Percentiles rank a stretch among this genome's conserved stretches.
phyloP scores from a whole-genome alignment of 352 stramenopile genomes.

The Phytophthora pini region DNA sequence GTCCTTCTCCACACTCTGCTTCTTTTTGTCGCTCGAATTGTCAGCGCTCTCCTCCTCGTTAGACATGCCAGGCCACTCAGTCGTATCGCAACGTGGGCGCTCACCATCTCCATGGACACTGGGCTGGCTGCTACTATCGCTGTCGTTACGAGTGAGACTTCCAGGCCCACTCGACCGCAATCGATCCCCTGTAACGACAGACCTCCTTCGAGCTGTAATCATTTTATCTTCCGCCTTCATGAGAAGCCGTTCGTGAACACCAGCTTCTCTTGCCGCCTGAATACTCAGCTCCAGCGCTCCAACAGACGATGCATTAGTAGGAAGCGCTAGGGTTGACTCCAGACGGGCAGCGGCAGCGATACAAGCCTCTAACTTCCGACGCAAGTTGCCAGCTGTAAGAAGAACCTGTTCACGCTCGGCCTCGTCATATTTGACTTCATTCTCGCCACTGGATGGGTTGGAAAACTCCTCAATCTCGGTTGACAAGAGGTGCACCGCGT shows the following conservation, averaged over 20 bases:
- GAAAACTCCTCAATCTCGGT: slow-evolving; percentile 63
- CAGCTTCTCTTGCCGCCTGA: slow-evolving; percentile 61
- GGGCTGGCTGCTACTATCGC: slow-evolving; percentile 37
- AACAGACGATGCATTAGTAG: slow-evolving; percentile 53
- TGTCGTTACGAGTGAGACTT: slow-evolving; percentile 31
- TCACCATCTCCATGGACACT: slow-evolving; percentile 19
- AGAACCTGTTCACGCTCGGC: slow-evolving; percentile 46
- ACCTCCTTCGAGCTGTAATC: slow-evolving; percentile 31
- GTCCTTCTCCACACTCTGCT: slow-evolving; percentile 49
- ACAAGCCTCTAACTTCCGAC: slow-evolving; percentile 53
- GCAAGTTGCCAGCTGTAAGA: slow-evolving; percentile 50
- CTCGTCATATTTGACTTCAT: slow-evolving; percentile 36
- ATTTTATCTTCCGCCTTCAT: slow-evolving; percentile 73
- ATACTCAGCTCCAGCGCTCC: slow-evolving; percentile 62
- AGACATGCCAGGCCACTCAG: slow-evolving; percentile 44
- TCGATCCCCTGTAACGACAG: slow-evolving; percentile 26
- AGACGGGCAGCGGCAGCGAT: slow-evolving; percentile 56
- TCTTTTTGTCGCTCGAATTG: slow-evolving; percentile 41
- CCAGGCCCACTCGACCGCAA: slow-evolving; percentile 32
- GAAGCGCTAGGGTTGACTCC: slow-evolving; percentile 50
- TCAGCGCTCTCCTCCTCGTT: slow-evolving; percentile 40
- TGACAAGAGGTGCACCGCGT: slow-evolving; percentile 59
- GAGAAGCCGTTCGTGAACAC: slow-evolving; percentile 64
- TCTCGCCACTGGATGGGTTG: slow-evolving; percentile 29
- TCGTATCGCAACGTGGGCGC: slow-evolving; percentile 50